Conservation (phyloP, 352 stramenopile genomes). For the Phytophthora pisi region DNA sequence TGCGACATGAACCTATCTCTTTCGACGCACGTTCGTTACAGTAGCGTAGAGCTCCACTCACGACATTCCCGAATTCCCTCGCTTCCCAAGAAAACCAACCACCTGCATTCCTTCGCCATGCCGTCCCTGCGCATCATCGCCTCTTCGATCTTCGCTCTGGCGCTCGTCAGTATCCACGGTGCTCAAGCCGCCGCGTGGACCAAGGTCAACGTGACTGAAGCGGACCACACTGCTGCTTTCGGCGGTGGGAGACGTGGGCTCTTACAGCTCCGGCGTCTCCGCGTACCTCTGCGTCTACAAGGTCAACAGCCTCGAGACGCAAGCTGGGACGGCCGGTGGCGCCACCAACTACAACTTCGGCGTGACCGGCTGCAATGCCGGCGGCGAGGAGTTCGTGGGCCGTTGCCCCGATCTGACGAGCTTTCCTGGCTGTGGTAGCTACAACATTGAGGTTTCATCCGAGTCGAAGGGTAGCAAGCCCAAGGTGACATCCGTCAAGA, state of each 20-base stretch:
- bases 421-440: slow-evolving; percentile 23
- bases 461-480: slow-evolving; percentile 36
- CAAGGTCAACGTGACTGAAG: slow-evolving; percentile 18
- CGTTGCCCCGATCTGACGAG: slow-evolving; percentile 38
- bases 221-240: slow-evolving; percentile 30
- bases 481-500: slow-evolving; percentile 39
- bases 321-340: slow-evolving; percentile 7
- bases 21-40: not conserved
- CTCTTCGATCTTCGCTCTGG: slow-evolving; percentile 12
- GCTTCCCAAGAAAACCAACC: not conserved
- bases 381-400: slow-evolving; percentile 33
- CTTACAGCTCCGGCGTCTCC: slow-evolving; percentile 34
- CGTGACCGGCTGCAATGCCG: slow-evolving; percentile 42
- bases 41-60: not conserved
- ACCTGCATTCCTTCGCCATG: slow-evolving; percentile 4
- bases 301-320: slow-evolving; percentile 33
- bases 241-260: slow-evolving; percentile 24
- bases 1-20: not conserved
- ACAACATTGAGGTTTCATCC: slow-evolving; percentile 38
- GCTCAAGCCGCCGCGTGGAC: slow-evolving; percentile 4
- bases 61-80: slow-evolving; percentile 15
- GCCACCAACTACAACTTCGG: slow-evolving; percentile 52
- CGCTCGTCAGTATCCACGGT: slow-evolving; percentile 2
- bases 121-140: slow-evolving; percentile 10
- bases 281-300: slow-evolving; percentile 40